Base-by-base conservation (phyloP, 1,284 basidiomycete genomes). In the Malassezia sp. region DNA sequence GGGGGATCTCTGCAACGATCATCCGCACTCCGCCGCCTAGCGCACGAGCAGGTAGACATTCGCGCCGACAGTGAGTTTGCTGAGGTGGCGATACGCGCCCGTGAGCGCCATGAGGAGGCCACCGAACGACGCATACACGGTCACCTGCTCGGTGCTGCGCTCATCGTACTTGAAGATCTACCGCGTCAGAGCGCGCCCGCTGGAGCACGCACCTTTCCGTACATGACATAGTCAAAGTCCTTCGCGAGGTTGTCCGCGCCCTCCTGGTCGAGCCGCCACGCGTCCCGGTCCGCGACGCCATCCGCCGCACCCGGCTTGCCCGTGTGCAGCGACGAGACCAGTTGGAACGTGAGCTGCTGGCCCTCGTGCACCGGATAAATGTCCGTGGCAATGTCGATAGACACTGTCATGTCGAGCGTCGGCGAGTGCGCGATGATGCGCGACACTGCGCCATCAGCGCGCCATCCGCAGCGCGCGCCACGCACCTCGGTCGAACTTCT, bases 151-250 rank as follows among this genome's bases (percentile, higher is more conserved):
- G 31, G 80, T 77, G 18, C 79, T 79, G 56, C 82, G 83, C 22
- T 85, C 82, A 71, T 97, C 91, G 70, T 93, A 95, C 70, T 90
- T 88, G 77, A 97, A 97, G 37, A 97, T 84, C 87, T 90, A n/a
- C n/a, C n/a, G 53, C 4, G 42, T 47, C 5, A 51, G 44, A 12
- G 24, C 4, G 23, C 32, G 5, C 3, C n/a, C n/a, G n/a, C n/a
- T 18, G 37, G 21, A 17, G 51, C 22, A 52, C 80, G 59, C 59
- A 89, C 86, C 80, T 93, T 96, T 34, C 91, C 91, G 70, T 87
- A 89, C 90, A 96, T 95, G 56, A 97, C 91, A 75, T 97, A 97
- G 69, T 96, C 91, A 64, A 88, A 97, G 60, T 96, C 90, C 52
- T 89, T 85, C 54, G 95, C 90, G 24, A 97, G 71, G 0, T 90